phyloP scores from a whole-genome alignment of 2,329 filamentous ascomycete genomes.

The Colletotrichum sp. region DNA sequence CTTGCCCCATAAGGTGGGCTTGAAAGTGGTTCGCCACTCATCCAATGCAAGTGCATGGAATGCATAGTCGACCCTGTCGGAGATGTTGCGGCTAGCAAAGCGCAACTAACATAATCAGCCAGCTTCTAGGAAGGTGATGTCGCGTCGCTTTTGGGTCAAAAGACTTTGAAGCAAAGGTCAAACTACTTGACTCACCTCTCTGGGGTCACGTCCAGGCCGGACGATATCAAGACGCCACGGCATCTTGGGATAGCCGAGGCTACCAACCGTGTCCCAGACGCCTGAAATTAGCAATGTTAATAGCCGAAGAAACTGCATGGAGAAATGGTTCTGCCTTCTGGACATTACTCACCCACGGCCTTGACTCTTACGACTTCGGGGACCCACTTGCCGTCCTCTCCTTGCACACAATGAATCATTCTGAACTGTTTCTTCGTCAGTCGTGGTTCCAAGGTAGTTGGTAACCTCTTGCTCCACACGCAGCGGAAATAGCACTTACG shows the following conservation, averaged over 20 bases:
- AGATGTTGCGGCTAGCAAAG: constrained; percentile 22
- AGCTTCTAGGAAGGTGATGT: background rate
- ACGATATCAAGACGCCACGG: background rate
- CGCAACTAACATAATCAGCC: background rate
- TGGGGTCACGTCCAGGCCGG: background rate
- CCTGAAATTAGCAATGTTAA: constrained; percentile 25
- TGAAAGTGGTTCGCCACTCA: constrained; percentile 45
- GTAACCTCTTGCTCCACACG: fast-evolving
- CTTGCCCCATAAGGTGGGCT: constrained; percentile 31
- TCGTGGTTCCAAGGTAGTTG: fast-evolving
- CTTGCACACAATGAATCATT: background rate
- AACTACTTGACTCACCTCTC: background rate
- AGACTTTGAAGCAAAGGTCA: background rate
- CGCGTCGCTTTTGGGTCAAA: background rate
- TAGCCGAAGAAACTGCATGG: background rate
- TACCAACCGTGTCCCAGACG: constrained; percentile 58
- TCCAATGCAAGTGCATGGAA: constrained; percentile 62
- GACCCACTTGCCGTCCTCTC: background rate
- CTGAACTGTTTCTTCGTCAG: background rate
- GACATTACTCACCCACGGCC: constrained; percentile 5
- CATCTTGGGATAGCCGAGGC: constrained; percentile 35
- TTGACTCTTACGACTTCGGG: background rate
- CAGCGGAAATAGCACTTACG: background rate
- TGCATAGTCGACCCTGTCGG: constrained; percentile 49
- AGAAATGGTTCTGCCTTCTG: fast-evolving